Percentiles rank a stretch among this genome's conserved stretches.
Conservation (phyloP, 768 basidiomycete species). For the Fomitopsis serialis region DNA sequence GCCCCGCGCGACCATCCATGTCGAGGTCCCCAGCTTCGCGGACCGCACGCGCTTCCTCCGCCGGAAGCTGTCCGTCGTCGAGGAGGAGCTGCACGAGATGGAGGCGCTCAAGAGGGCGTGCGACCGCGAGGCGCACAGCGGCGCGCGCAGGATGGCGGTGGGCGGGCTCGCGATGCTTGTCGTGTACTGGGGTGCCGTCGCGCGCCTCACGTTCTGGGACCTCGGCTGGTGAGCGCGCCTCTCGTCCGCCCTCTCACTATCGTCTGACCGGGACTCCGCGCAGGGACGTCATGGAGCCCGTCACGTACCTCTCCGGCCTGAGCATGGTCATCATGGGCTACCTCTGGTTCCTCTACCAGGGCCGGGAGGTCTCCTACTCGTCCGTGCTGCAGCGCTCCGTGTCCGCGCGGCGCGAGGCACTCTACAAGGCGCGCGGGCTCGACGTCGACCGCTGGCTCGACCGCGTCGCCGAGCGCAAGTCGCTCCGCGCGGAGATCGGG, state of each 20-base stretch:
- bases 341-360: conserved; percentile 58
- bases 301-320: conserved; percentile 61
- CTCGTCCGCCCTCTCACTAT: not conserved
- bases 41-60: conserved; percentile 57
- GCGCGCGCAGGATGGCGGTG: conserved; percentile 51
- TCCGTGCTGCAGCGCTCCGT: conserved; percentile 57
- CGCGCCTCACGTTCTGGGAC: conserved; percentile 62
- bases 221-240: conserved; percentile 38
- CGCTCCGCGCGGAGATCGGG: conserved; percentile 46
- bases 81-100: conserved; percentile 41
- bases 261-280: conserved; percentile 2
- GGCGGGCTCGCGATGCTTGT: conserved; percentile 55
- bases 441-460: conserved; percentile 61
- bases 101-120: conserved; percentile 50
- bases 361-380: conserved; percentile 60
- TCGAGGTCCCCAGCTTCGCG: conserved; percentile 58
- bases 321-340: conserved; percentile 59
- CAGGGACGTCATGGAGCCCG: conserved; percentile 66
- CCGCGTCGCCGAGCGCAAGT: conserved; percentile 42
- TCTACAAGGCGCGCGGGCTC: conserved; percentile 53
- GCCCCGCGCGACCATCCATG: conserved; percentile 30
- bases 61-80: conserved; percentile 37
- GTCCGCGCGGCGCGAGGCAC: conserved; percentile 46
- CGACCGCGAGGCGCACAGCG: conserved; percentile 50
- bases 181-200: conserved; percentile 60